A percentile compares a stretch with the other conserved stretches of the same genome.
phyloP scores from a whole-genome alignment of 768 basidiomycete genomes.

The Tephrocybe sp. region DNA sequence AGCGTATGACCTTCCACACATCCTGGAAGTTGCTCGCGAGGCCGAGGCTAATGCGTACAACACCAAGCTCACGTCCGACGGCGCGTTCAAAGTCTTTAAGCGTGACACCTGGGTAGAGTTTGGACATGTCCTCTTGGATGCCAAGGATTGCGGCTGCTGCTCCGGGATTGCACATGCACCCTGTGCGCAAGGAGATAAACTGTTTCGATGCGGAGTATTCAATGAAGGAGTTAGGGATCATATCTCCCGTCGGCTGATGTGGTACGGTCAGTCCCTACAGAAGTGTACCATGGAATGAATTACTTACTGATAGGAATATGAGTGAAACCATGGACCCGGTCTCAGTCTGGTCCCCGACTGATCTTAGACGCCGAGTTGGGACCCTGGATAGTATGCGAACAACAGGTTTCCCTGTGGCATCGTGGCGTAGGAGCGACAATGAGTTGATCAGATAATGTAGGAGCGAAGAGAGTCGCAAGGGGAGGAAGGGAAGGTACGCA shows the following conservation, averaged over 20 bases:
- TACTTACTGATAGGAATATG: slow-evolving; percentile 62
- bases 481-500: slow-evolving; percentile 78
- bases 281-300: slow-evolving; percentile 1
- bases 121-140: slow-evolving; percentile 62
- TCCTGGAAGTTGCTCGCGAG: slow-evolving; percentile 80
- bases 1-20: slow-evolving; percentile 56
- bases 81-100: slow-evolving; percentile 58
- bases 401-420: slow-evolving; percentile 56
- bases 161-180: slow-evolving; percentile 89
- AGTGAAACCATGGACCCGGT: slow-evolving; percentile 63
- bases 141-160: slow-evolving; percentile 74
- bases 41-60: slow-evolving; percentile 76
- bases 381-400: slow-evolving; percentile 67
- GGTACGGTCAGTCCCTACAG: background rate
- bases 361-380: slow-evolving; percentile 51
- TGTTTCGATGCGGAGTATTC: slow-evolving; percentile 64
- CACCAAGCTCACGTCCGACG: slow-evolving; percentile 70
- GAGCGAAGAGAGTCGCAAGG: slow-evolving; percentile 70
- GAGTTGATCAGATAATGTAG: slow-evolving; percentile 59
- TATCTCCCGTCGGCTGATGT: slow-evolving; percentile 59
- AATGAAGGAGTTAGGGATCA: slow-evolving; percentile 72
- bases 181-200: slow-evolving; percentile 76
- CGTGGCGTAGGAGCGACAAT: slow-evolving; percentile 61
- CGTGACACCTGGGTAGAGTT: slow-evolving; percentile 57
- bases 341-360: slow-evolving; percentile 66